phyloP scores from a whole-genome alignment of 345 rosid species.

The Rhodamnia argentea region DNA sequence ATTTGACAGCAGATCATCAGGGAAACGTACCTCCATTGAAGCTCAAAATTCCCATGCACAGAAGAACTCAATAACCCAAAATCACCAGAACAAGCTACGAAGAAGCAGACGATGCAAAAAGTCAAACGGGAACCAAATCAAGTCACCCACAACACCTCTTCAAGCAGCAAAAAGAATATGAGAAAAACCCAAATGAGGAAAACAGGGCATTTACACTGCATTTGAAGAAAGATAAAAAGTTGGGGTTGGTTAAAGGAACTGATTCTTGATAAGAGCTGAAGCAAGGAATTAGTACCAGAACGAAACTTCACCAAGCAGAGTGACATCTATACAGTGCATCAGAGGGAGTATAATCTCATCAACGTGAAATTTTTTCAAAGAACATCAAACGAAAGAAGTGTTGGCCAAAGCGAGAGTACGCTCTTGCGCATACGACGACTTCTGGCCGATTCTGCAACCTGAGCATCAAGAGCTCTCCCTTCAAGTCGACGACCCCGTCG shows the following conservation, averaged over 20 bases:
- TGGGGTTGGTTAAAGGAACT: neutral
- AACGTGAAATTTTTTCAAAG: no score
- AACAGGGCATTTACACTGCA: neutral
- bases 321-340: no score
- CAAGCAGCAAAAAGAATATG: neutral
- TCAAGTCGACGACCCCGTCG: no score
- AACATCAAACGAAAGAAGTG: no score
- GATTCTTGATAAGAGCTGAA: neutral
- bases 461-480: no score
- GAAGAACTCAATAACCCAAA: neutral
- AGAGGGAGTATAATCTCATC: no score
- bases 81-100: neutral
- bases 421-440: no score
- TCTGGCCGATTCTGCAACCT: no score
- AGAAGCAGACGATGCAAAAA: neutral
- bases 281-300: neutral
- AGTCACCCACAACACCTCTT: neutral
- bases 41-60: neutral
- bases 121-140: neutral
- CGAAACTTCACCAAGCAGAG: neutral
- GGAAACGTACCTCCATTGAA: neutral
- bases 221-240: neutral
- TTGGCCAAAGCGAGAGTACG: no score
- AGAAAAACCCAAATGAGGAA: neutral
- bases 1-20: neutral